Conservation (phyloP, 345 rosid species). For the Syzygium oleosum region DNA sequence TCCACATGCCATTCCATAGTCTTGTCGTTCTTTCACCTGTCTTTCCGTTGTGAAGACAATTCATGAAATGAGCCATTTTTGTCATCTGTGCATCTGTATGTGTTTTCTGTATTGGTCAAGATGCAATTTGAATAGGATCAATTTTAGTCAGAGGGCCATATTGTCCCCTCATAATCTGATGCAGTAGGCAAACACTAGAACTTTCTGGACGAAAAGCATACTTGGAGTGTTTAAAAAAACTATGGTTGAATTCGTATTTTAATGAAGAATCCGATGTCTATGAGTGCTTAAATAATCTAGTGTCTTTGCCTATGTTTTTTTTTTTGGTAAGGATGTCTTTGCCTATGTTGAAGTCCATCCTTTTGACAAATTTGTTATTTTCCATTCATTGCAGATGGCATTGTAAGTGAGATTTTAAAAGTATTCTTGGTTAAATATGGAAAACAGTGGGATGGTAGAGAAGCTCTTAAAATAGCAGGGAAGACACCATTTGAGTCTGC, state of each 20-base stretch:
- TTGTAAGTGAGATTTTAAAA: slow-evolving; percentile 55
- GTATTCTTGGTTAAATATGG: slow-evolving; percentile 57
- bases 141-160: neutral
- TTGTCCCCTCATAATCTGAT: neutral
- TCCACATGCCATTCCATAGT: neutral
- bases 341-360: neutral
- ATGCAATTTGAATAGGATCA: neutral
- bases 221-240: neutral
- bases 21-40: neutral
- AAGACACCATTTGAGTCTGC: slow-evolving; percentile 78
- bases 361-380: neutral
- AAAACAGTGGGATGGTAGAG: slow-evolving; percentile 95
- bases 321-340: too few species aligned
- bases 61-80: neutral
- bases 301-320: neutral
- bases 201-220: neutral
- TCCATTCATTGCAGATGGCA: slow-evolving; percentile 37
- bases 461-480: slow-evolving; percentile 48
- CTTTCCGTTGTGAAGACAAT: neutral
- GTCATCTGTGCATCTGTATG: neutral
- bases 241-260: neutral
- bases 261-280: neutral
- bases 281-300: neutral
- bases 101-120: neutral
- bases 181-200: neutral